A percentile compares a stretch with the other conserved stretches of the same genome.
phyloP scores from a whole-genome alignment of 345 rosid species.

The Brassica juncea region DNA sequence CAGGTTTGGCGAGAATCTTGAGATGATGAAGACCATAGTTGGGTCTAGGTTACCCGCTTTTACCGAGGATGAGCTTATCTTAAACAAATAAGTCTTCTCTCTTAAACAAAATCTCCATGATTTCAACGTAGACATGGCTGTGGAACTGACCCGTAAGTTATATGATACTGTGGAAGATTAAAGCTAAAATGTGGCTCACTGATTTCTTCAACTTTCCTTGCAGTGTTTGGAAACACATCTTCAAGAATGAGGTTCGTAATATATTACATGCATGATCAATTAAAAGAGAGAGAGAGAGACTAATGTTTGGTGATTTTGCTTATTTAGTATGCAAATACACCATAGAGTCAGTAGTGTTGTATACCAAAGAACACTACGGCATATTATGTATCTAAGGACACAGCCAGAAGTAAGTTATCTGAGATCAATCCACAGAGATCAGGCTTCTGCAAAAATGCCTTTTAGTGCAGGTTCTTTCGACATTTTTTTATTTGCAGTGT shows the following conservation, averaged over 20 bases:
- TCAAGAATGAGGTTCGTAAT: conserved; percentile 9
- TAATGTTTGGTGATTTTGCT: conserved; percentile 9
- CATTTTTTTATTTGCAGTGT: background rate
- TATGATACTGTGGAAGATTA: background rate
- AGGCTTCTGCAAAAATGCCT: background rate
- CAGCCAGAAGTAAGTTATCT: too few species aligned
- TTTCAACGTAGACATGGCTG: conserved; percentile 13
- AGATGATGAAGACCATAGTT: conserved; percentile 67
- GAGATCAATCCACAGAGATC: too few species aligned
- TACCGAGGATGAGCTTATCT: conserved; percentile 46
- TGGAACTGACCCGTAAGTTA: conserved; percentile 8
- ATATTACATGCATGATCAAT: background rate
- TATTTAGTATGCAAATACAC: conserved; percentile 41
- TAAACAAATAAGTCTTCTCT: conserved; percentile 42
- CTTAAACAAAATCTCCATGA: background rate
- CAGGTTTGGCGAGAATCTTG: conserved; percentile 79
- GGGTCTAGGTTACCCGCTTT: conserved; percentile 67
- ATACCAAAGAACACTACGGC: conserved; percentile 13
- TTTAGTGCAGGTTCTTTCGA: background rate
- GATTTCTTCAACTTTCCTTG: background rate
- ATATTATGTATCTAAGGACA: too few species aligned
- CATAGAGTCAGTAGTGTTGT: conserved; percentile 40
- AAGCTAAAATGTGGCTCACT: background rate
- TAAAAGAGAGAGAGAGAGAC: background rate
- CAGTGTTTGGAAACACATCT: conserved; percentile 18